Base-by-base conservation (phyloP, 495 filamentous ascomycete species). In the Lentithecium fluviatile region DNA sequence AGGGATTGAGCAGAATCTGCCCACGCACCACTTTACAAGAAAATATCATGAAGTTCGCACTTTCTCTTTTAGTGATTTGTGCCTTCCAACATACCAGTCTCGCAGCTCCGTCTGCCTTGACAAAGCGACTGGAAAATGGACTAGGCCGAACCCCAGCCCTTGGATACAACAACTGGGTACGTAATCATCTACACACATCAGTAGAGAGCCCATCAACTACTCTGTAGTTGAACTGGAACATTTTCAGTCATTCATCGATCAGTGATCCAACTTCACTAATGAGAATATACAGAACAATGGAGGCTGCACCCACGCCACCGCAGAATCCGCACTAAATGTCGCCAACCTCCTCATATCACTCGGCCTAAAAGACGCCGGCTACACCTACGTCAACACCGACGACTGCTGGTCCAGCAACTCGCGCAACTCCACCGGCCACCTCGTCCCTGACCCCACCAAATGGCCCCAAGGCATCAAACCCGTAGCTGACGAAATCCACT, bases 381-480 rank as follows among this genome's bases (percentile, higher is more conserved):
- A 73, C 46, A 58, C 55, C 17, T 73, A 74, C 26, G 54, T 71
- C 36, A 72, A 63, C 46, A 68, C 70, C 23, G 68, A 73, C 37
- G 63, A 70, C 26, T 59, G 67, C 12, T 74, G 71, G 69, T 49
- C 56, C 8, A 40, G 32, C 21, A 46, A 60, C 37, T 63, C 54
- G 6, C 50, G 50, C 20, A 53, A 67, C 43, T 37, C 55, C 5
- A 53, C 45, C 20, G 66, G 70, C 12, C 56, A 58, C n/a, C 62
- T 71, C 15, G 50, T 65, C 20, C 42, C 70, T 2, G 69, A 74
- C 38, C 45, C 52, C 7, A 62, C 56, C 8, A 69, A 59, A 50
- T 74, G 69, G 25, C 75, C 73, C 0, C 60, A 65, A 12, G 74
- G 74, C 12, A 71, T 76, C 46, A 67, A 69, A 53, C 55, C 61